Evolutionary conservation across 495 filamentous ascomycete species (phyloP).

Genomic region (Delitschia confertaspora): DNA sequence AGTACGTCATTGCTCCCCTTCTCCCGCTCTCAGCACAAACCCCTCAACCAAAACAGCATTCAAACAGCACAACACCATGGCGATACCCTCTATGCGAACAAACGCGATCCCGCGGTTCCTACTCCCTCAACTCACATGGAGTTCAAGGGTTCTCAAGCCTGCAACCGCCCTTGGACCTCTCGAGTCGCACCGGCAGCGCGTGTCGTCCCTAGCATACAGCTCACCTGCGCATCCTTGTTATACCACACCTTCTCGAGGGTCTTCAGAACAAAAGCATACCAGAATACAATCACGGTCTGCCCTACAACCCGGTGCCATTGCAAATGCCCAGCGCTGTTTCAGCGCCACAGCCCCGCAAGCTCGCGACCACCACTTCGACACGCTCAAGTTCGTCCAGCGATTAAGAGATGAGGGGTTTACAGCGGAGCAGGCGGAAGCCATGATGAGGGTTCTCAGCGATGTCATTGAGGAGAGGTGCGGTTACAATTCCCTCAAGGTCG

Average conservation of each 20-base stretch:
- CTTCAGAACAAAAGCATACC: too few species aligned
- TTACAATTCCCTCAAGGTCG: background rate
- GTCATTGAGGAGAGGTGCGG: conserved; percentile 84
- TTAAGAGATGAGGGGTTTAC: conserved; percentile 88
- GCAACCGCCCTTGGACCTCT: too few species aligned
- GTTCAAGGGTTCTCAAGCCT: background rate
- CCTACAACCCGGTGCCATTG: too few species aligned
- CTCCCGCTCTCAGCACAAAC: background rate
- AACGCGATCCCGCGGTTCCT: conserved; percentile 22
- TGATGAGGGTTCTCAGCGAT: conserved; percentile 96
- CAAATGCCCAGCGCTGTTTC: conserved; percentile 41
- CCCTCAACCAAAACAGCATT: too few species aligned
- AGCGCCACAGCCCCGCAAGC: conserved; percentile 52
- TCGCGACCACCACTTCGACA: conserved; percentile 95
- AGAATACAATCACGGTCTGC: too few species aligned
- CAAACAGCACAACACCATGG: conserved; percentile 7
- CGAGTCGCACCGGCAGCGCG: too few species aligned
- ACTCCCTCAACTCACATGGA: conserved; percentile 18
- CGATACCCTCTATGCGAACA: conserved; percentile 8
- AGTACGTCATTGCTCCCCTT: too few species aligned
- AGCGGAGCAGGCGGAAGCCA: conserved; percentile 85
- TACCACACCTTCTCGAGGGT: too few species aligned
- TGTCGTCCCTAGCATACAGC: too few species aligned
- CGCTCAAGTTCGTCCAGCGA: conserved; percentile 89
- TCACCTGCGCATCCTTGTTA: too few species aligned